Evolutionary conservation across 345 rosid species (phyloP).

Genomic region (Citrus hindsii): DNA sequence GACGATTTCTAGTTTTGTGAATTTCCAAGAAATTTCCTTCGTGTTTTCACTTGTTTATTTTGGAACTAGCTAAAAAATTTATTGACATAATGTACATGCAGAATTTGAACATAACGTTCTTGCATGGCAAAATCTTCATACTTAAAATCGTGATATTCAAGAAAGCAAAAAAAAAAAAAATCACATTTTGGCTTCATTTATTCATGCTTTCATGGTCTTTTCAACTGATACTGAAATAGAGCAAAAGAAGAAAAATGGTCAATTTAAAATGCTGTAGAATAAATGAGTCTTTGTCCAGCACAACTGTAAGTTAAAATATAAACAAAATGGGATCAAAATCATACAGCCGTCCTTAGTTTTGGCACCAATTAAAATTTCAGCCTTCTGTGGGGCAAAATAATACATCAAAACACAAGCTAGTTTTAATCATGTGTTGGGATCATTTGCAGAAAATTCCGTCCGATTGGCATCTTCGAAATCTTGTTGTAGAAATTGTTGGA

Average conservation of each 20-base stretch:
- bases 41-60: background rate
- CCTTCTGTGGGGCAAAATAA: background rate
- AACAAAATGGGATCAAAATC: slow-evolving; percentile 7
- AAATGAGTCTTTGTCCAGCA: background rate
- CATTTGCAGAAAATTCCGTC: no score
- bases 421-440: no score
- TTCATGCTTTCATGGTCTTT: background rate
- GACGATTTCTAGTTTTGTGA: background rate
- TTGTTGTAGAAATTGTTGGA: no score
- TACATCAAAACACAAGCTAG: no score
- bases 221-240: background rate
- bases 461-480: no score
- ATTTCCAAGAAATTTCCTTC: background rate
- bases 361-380: background rate
- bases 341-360: background rate
- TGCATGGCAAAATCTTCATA: no score
- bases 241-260: background rate
- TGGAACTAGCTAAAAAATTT: background rate
- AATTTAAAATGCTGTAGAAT: background rate
- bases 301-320: background rate
- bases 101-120: no score
- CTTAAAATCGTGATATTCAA: background rate
- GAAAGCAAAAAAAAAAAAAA: no score
- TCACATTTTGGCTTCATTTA: background rate
- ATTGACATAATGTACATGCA: background rate